Evolutionary conservation across 73 alveolate species (phyloP).

Genomic region (Paramecium biaurelia): DNA sequence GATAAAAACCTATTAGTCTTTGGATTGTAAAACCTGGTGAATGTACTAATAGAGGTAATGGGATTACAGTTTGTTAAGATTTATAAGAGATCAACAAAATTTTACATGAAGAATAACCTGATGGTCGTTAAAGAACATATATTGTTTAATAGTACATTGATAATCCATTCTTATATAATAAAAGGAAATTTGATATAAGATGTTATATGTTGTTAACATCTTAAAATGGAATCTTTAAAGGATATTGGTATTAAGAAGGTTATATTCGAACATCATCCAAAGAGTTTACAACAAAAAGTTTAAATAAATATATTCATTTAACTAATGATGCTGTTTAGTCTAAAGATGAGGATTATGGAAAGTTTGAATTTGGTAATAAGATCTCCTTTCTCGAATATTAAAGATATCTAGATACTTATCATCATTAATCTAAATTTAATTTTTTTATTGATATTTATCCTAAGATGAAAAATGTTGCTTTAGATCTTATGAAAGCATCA

Average conservation of each 20-base stretch:
- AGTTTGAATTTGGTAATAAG: slow-evolving; percentile 72
- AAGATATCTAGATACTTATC: slow-evolving; percentile 61
- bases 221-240: slow-evolving; percentile 70
- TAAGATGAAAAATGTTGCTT: slow-evolving; percentile 63
- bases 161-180: slow-evolving; percentile 71
- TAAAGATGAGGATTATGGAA: slow-evolving; percentile 71
- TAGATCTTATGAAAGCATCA: slow-evolving; percentile 70
- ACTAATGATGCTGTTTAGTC: slow-evolving; percentile 79
- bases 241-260: slow-evolving; percentile 76
- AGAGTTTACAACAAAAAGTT: slow-evolving; percentile 68
- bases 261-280: slow-evolving; percentile 73
- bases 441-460: slow-evolving; percentile 65
- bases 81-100: slow-evolving; percentile 66
- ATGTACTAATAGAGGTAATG: slow-evolving; percentile 86
- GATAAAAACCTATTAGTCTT: slow-evolving; percentile 54
- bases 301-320: slow-evolving; percentile 68
- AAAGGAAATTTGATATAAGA: slow-evolving; percentile 77
- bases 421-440: slow-evolving; percentile 51
- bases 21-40: slow-evolving; percentile 95
- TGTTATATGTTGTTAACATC: slow-evolving; percentile 67
- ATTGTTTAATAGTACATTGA: slow-evolving; percentile 73
- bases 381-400: slow-evolving; percentile 69
- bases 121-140: slow-evolving; percentile 56
- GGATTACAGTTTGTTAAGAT: slow-evolving; percentile 64
- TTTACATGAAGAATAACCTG: slow-evolving; percentile 54